These are phyloP conservation scores for Rosellinia necatrix DNA, from an alignment of 2,329 filamentous ascomycete species.

Conservation along the genomic window DNA sequence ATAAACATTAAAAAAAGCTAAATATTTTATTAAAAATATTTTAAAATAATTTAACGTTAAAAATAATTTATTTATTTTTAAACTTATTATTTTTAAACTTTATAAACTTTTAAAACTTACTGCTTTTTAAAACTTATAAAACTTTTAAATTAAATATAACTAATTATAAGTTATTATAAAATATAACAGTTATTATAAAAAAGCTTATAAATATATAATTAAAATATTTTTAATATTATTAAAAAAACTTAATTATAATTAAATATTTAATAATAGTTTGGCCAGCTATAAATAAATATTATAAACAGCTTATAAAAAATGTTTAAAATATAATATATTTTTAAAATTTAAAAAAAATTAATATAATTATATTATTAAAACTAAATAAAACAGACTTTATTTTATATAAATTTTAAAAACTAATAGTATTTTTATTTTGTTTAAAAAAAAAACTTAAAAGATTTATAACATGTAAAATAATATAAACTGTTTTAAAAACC, in stretches of 20 bases:
- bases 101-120: background rate
- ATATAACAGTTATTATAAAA: too few relatives aligned
- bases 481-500: slow-evolving; percentile 14
- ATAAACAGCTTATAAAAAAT: background rate
- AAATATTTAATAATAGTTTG: background rate
- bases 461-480: slow-evolving; percentile 2
- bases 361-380: slow-evolving; percentile 2
- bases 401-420: background rate
- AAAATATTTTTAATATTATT: too few relatives aligned
- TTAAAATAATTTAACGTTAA: slow-evolving; percentile 2
- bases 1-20: background rate
- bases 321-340: background rate
- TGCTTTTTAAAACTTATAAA: too few relatives aligned
- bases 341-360: slow-evolving; percentile 5
- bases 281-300: background rate
- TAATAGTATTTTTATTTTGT: slow-evolving; percentile 1
- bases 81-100: too few relatives aligned
- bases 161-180: too few relatives aligned
- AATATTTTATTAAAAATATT: slow-evolving; percentile 17
- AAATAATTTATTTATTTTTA: slow-evolving; percentile 14
- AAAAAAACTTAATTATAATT: too few relatives aligned
- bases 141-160: too few relatives aligned
- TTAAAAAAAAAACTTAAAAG: slow-evolving; percentile 8
- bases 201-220: too few relatives aligned
- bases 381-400: slow-evolving; percentile 9